A percentile compares a stretch with the other conserved stretches of the same genome.
phyloP scores from a whole-genome alignment of 1,284 basidiomycete genomes.

The Cystobasidiaceae sp. region DNA sequence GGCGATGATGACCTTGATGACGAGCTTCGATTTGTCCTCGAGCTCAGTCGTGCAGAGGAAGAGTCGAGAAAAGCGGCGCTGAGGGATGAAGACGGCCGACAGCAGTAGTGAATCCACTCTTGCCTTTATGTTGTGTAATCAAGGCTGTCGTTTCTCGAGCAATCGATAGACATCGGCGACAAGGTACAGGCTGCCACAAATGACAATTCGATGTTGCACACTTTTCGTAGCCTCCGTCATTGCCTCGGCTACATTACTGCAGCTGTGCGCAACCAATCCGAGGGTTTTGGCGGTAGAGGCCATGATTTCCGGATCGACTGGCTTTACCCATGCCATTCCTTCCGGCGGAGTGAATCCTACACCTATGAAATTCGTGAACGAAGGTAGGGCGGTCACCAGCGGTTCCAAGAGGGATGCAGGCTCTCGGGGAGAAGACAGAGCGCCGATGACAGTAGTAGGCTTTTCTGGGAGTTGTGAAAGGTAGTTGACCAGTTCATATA shows the following conservation, averaged over 20 bases:
- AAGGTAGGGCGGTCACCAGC: constrained; percentile 43
- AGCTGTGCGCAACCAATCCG: constrained; percentile 38
- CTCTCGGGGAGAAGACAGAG: constrained; percentile 39
- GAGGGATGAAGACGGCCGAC: no score
- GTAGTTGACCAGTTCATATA: constrained; percentile 64
- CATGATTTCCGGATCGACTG: constrained; percentile 56
- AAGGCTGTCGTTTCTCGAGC: no score
- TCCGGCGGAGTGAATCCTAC: constrained; percentile 62
- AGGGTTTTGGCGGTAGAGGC: constrained; percentile 50
- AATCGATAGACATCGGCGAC: constrained; percentile 77
- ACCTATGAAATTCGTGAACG: constrained; percentile 53
- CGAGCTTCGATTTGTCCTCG: constrained; percentile 38
- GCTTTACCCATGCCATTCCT: constrained; percentile 85
- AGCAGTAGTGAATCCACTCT: no score
- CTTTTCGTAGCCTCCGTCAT: constrained; percentile 38
- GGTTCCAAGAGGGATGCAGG: constrained; percentile 62
- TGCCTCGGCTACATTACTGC: constrained; percentile 30
- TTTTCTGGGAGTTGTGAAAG: constrained; percentile 53
- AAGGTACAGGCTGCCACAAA: constrained; percentile 86
- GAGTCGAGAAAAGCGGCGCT: no score
- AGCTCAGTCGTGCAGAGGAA: constrained; percentile 39
- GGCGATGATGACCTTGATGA: constrained; percentile 34
- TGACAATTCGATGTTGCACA: constrained; percentile 54
- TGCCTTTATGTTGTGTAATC: constrained; percentile 4
- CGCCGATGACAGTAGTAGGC: constrained; percentile 36